Percentiles rank a stretch among this genome's conserved stretches.
phyloP scores from a whole-genome alignment of 352 stramenopile species.

The Globisporangium lucens region DNA sequence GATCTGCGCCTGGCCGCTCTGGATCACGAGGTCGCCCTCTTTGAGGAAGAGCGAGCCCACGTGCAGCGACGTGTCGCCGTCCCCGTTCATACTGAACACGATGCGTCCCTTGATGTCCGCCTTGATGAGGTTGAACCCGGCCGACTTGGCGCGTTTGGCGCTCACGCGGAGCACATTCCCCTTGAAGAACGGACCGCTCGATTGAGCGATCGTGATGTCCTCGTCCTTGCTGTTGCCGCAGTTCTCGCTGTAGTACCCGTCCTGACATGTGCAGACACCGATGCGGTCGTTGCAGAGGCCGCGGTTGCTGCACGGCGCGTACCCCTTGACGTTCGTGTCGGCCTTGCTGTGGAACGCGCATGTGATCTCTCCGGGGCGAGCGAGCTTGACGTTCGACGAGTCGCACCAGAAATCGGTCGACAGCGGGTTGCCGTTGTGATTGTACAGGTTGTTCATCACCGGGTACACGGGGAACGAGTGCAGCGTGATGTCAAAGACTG shows the following conservation, averaged over 20 bases:
- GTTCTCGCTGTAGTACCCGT: conserved; percentile 67
- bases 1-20: conserved; percentile 36
- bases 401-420: conserved; percentile 61
- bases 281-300: conserved; percentile 45
- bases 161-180: conserved; percentile 63
- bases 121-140: conserved; percentile 71
- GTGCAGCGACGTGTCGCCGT: conserved; percentile 41
- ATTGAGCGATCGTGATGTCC: conserved; percentile 49
- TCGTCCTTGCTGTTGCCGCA: conserved; percentile 66
- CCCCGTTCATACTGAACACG: conserved; percentile 63
- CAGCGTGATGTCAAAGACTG: conserved; percentile 56
- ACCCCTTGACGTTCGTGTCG: conserved; percentile 44
- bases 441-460: conserved; percentile 79
- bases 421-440: conserved; percentile 57
- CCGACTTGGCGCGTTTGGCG: conserved; percentile 36
- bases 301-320: conserved; percentile 58
- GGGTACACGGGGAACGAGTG: conserved; percentile 64
- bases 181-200: conserved; percentile 58
- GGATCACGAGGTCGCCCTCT: conserved; percentile 51
- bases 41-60: conserved; percentile 37
- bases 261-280: conserved; percentile 55
- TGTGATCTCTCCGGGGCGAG: conserved; percentile 14
- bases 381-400: conserved; percentile 26
- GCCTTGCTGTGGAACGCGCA: conserved; percentile 48
- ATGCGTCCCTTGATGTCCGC: conserved; percentile 41